These are phyloP conservation scores for Alnus rubra DNA, from an alignment of 306 rosid genomes.

Conservation along the genomic window DNA sequence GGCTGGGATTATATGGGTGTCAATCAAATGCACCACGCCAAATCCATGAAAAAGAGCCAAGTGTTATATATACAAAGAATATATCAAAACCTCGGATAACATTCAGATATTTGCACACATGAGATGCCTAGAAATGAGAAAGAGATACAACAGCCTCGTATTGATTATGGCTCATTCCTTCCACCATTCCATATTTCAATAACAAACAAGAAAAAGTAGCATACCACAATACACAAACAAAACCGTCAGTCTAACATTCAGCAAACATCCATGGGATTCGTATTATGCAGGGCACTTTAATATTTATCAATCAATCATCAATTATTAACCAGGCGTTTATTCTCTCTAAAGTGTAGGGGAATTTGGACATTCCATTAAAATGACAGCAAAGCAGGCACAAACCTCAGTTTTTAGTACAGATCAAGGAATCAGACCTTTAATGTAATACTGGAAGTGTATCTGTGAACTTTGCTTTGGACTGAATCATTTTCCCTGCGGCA, in stretches of 20 bases:
- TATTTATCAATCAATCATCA: not conserved
- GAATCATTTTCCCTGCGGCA: too few species aligned
- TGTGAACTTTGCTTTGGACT: too few species aligned
- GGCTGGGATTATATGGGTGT: too few species aligned
- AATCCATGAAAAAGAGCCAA: not conserved
- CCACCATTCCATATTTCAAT: not conserved
- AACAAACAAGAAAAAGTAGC: not conserved
- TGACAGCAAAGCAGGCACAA: too few species aligned
- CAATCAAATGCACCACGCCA: too few species aligned
- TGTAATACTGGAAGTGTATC: too few species aligned
- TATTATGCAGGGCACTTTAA: not conserved
- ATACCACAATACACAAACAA: not conserved
- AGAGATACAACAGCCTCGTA: not conserved
- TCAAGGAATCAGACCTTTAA: too few species aligned
- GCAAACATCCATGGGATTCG: not conserved
- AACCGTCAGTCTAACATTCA: not conserved
- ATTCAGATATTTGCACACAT: not conserved
- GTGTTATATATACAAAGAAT: not conserved
- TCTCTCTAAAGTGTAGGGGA: too few species aligned
- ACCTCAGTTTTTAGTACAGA: too few species aligned
- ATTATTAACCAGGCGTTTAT: not conserved
- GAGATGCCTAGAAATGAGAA: not conserved
- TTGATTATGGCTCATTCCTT: not conserved
- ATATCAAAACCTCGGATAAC: not conserved
- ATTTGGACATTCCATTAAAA: too few species aligned